Evolutionary conservation across 2,329 filamentous ascomycete genomes (phyloP), one percentile per base, ranked within the genome.

Genomic region (Alternaria sp.): DNA sequence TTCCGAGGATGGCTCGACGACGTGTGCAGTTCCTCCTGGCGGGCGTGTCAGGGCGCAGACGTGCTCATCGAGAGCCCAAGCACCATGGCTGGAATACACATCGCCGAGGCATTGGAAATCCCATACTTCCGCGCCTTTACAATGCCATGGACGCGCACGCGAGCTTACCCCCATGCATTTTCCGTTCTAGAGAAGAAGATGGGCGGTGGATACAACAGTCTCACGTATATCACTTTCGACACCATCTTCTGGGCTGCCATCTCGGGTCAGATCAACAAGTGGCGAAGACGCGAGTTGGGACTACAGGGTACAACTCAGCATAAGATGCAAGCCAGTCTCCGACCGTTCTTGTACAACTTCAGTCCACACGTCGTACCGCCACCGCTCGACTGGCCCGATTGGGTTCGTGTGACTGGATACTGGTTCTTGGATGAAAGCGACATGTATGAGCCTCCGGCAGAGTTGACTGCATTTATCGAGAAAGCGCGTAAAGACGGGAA

Each of bases 331-430:
- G 89, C 91, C 2, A 97, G 97, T 81, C 96, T 96, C 76, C 92
- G 97, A n/a, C 95, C 95, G 0, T 99, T 99, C 78, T 79, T 99
- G 44, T 99, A 99, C 82, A 98, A 97, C 79, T 98, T 97, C 77
- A 96, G 92, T 55, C 92, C 93, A 0, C 90, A 88, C 10, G 95
- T 99, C 11, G 95, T 99, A n/a, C 88, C 91, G 2, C 94, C 93
- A 28, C 95, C 95, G 14, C 83, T 97, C 2, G 95, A 99, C 79
- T 99, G 93, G 79, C 94, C 92, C 40, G 95, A 98, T 77, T 99
- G 95, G 95, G 95, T 99, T 75, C 88, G 92, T 41, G 92, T 98
- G 7, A 98, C 95, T 0, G 95, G 95, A 0, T 98, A 99, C 79
- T 99, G 95, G 95, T 98, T 99, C 78, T 80, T 99, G 48, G 90